Evolutionary conservation across 179 eudicot species (phyloP), one percentile per base, ranked within the genome.

Genomic region (Spergularia azorica): DNA sequence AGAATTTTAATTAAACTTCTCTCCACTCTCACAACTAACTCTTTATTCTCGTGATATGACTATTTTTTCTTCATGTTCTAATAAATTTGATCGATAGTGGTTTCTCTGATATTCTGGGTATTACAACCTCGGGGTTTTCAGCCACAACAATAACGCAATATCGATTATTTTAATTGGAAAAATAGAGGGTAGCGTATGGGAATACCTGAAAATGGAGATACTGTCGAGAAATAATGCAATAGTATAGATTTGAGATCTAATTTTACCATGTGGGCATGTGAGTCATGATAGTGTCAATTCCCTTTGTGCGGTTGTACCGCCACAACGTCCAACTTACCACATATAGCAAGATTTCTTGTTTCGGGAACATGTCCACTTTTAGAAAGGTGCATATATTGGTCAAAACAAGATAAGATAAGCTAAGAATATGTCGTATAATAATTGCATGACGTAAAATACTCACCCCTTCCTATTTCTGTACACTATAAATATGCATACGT

Each of bases 401-500:
- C 71, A 52, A 36, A 20, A 41, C n/a, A 69, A 68, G 63, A 68
- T 70, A 75, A 57, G 76, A 80, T 80, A 75, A 57, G 76, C 75
- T 80, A 75, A 74, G 79, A 61, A 80, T 70, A 75, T 79, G 58
- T 67, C 46, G 13, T 43, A 7, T 15, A 2, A 12, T 12, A 10
- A 2, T 67, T 15, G 46, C 70, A 65, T 12, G n/a, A n/a, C n/a
- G 5, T 18, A 26, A 26, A n/a, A 13, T 38, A 2, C 11, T 8
- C 21, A 21, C 13, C 13, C 17, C 60, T 51, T 20, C 60, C 55
- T 16, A 17, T 14, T 0, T 5, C 52, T 6, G 17, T 26, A 26
- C 18, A 26, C 52, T 67, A 79, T 79, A 79, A 65, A 66, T 66
- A 64, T 54, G 6, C 56, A 63, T 43, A 60, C 9, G 54, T 51